A percentile compares a stretch with the other conserved stretches of the same genome.
Evolutionary conservation across 371 early-diverging fungal species (phyloP).

Genomic region (Mucor velutinosus): DNA sequence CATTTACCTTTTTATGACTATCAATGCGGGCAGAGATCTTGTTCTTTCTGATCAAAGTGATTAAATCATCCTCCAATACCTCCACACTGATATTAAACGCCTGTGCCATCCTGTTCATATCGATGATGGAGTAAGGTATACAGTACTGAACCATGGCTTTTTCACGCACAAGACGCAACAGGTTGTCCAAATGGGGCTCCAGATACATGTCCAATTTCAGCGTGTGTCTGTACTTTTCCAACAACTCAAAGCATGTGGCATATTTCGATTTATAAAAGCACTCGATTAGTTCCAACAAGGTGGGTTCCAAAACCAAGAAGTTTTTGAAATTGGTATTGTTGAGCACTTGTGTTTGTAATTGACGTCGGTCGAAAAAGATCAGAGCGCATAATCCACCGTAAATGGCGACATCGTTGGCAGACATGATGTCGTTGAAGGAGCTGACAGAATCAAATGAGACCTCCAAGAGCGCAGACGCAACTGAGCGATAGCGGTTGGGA

Average conservation of each 20-base stretch:
- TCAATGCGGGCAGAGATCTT: conserved; percentile 79
- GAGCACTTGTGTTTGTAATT: conserved; percentile 68
- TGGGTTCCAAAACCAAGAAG: conserved; percentile 82
- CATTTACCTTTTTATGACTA: conserved; percentile 77
- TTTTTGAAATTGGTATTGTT: conserved; percentile 76
- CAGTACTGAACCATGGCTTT: conserved; percentile 85
- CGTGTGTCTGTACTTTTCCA: conserved; percentile 70
- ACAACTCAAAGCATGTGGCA: conserved; percentile 62
- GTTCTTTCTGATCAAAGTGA: conserved; percentile 65
- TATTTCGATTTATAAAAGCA: conserved; percentile 82
- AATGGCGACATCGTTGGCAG: conserved; percentile 82
- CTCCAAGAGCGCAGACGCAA: conserved; percentile 69
- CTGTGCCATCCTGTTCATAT: conserved; percentile 78
- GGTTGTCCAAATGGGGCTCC: conserved; percentile 62
- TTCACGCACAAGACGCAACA: conserved; percentile 72
- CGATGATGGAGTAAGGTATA: conserved; percentile 76
- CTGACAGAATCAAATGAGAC: conserved; percentile 60
- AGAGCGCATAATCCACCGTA: conserved; percentile 83
- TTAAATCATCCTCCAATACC: conserved; percentile 72
- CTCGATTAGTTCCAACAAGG: conserved; percentile 68
- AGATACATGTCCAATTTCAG: conserved; percentile 77
- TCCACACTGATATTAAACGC: conserved; percentile 66
- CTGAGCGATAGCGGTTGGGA: conserved; percentile 54
- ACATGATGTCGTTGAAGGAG: conserved; percentile 57
- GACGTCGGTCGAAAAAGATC: conserved; percentile 74